phyloP scores from a whole-genome alignment of 176 grass and related monocot species.

The Carex pumila region DNA sequence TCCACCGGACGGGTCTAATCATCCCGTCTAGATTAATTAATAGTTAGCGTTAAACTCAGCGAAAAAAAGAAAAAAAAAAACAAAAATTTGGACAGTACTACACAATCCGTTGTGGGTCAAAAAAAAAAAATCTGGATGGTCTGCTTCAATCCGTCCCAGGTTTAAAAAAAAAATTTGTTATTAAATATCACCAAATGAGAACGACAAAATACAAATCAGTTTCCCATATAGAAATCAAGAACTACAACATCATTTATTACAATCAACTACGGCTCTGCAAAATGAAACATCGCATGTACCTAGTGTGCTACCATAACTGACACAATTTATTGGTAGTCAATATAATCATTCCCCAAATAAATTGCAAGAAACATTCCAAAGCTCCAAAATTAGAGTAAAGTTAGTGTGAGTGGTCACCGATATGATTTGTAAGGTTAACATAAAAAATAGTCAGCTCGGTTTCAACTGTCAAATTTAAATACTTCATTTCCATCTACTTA shows the following conservation, averaged over 20 bases:
- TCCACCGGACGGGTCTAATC: no score
- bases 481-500: background rate
- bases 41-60: no score
- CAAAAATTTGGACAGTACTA: no score
- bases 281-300: no score
- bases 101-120: no score
- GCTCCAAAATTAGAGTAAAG: background rate
- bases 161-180: no score
- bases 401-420: background rate
- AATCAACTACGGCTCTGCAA: background rate
- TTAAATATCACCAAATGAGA: no score
- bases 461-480: background rate
- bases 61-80: no score
- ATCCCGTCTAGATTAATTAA: no score
- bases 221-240: background rate
- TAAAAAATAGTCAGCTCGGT: background rate
- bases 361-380: background rate
- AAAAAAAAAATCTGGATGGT: no score
- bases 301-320: no score
- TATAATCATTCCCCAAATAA: background rate
- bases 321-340: background rate
- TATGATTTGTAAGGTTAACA: background rate
- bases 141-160: no score
- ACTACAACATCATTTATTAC: background rate
- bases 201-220: background rate